These are phyloP conservation scores for Alternaria infectoria DNA, from an alignment of 2,329 filamentous ascomycete species.

Conservation along the genomic window DNA sequence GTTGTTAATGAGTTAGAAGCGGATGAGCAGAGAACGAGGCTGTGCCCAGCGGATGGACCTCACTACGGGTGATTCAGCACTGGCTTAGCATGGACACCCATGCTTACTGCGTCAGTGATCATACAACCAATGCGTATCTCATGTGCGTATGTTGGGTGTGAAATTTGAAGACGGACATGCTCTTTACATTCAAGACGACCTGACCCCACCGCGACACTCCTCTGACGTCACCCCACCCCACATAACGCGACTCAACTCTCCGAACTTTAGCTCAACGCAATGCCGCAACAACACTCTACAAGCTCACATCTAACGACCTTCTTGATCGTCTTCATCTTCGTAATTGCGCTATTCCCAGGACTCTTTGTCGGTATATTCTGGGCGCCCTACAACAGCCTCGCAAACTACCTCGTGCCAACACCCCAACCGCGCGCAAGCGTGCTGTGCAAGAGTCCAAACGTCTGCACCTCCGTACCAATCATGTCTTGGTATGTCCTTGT, in stretches of 20 bases:
- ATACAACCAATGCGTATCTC: not conserved
- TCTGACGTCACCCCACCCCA: constrained; percentile 12
- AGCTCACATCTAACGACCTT: constrained; percentile 49
- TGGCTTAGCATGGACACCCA: not conserved
- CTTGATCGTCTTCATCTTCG: constrained; percentile 57
- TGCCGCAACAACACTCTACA: constrained; percentile 30
- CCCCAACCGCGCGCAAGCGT: constrained; percentile 26
- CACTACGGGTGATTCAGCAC: not conserved
- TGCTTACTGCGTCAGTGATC: not conserved
- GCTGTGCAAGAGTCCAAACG: constrained; percentile 34
- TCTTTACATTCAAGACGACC: not conserved
- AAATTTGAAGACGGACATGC: not conserved
- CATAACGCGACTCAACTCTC: constrained; percentile 10
- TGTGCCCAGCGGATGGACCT: not conserved
- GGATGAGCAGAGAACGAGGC: not conserved
- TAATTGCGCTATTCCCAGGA: constrained; percentile 58
- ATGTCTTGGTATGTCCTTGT: constrained; percentile 39
- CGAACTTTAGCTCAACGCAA: constrained; percentile 19
- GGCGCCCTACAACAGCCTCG: constrained; percentile 40
- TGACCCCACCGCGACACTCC: not conserved
- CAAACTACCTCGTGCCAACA: constrained; percentile 33
- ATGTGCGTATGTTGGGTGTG: not conserved
- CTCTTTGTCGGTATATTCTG: constrained; percentile 53
- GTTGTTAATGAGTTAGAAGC: not conserved
- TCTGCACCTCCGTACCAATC: constrained; percentile 27